A percentile compares a stretch with the other conserved stretches of the same genome.
phyloP scores from a whole-genome alignment of 331 rosid genomes.

The Telfairia occidentalis region DNA sequence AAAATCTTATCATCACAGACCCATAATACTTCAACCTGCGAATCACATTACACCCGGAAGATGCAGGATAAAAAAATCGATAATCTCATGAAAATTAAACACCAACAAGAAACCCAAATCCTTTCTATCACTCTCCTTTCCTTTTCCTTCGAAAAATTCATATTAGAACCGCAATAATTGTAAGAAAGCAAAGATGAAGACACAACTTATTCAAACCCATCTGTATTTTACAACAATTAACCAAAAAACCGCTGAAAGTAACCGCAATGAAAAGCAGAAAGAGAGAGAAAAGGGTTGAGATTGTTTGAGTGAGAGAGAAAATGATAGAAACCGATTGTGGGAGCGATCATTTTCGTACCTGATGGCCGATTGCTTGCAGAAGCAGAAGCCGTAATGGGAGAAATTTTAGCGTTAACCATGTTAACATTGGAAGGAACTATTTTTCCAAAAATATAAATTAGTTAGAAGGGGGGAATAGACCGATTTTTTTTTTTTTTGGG shows the following conservation, averaged over 20 bases:
- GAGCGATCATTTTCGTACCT: not conserved
- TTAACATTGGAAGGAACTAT: not conserved
- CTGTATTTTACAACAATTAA: not conserved
- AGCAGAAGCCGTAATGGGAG: not conserved
- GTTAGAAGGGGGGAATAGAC: not conserved
- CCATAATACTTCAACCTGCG: not conserved
- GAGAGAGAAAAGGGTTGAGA: not conserved
- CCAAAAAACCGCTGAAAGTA: not conserved
- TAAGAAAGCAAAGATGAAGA: not conserved
- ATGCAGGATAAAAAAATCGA: not conserved
- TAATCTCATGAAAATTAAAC: not conserved
- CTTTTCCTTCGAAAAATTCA: not conserved
- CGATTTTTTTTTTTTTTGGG: too few species aligned
- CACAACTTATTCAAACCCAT: not conserved
- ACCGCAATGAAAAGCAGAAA: not conserved
- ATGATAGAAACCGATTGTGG: not conserved
- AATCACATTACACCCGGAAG: not conserved
- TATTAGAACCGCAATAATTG: not conserved
- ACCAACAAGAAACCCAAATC: not conserved
- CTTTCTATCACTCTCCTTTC: not conserved
- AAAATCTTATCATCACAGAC: not conserved
- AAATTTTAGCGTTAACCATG: slow-evolving; percentile 1
- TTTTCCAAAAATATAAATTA: not conserved
- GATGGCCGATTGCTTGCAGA: not conserved
- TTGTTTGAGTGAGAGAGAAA: not conserved